phyloP scores from a whole-genome alignment of 768 basidiomycete genomes.

The Cantharellus cinnabarinus region DNA sequence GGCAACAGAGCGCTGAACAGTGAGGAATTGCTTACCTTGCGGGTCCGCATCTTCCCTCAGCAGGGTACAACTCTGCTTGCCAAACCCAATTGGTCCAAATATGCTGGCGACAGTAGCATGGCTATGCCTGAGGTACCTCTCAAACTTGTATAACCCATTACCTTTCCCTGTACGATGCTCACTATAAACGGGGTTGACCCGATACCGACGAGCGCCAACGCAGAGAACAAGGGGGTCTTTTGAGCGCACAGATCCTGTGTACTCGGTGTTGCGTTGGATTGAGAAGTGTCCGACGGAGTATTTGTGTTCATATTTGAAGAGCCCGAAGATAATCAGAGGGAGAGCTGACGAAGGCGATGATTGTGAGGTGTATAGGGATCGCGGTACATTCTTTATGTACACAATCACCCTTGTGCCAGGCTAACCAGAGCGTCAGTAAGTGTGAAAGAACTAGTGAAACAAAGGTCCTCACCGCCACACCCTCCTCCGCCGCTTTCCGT shows the following conservation, averaged over 20 bases:
- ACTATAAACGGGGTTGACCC: constrained; percentile 75
- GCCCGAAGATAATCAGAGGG: constrained; percentile 53
- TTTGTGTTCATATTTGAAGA: constrained; percentile 93
- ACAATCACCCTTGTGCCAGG: constrained; percentile 66
- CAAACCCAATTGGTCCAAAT: constrained; percentile 78
- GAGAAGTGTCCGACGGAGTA: constrained; percentile 80
- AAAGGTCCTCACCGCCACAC: constrained; percentile 38
- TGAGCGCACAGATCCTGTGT: constrained; percentile 66
- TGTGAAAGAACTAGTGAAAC: neutral
- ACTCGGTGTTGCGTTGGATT: constrained; percentile 90
- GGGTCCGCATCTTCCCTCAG: constrained; percentile 46
- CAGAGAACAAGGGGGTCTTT: constrained; percentile 88
- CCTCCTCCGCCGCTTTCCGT: constrained; percentile 43
- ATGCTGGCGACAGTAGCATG: constrained; percentile 63
- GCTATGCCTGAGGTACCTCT: constrained; percentile 74
- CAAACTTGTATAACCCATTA: constrained; percentile 96
- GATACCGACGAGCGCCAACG: constrained; percentile 70
- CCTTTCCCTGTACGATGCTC: constrained; percentile 77
- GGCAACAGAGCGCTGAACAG: neutral
- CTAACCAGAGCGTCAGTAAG: constrained; percentile 21
- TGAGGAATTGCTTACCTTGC: constrained; percentile 30
- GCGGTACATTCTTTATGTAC: constrained; percentile 54
- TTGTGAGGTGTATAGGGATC: constrained; percentile 22
- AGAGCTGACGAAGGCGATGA: constrained; percentile 15
- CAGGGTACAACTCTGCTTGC: constrained; percentile 60